phyloP scores from a whole-genome alignment of 2,329 filamentous ascomycete species.

The Verticillium albo-atrum region DNA sequence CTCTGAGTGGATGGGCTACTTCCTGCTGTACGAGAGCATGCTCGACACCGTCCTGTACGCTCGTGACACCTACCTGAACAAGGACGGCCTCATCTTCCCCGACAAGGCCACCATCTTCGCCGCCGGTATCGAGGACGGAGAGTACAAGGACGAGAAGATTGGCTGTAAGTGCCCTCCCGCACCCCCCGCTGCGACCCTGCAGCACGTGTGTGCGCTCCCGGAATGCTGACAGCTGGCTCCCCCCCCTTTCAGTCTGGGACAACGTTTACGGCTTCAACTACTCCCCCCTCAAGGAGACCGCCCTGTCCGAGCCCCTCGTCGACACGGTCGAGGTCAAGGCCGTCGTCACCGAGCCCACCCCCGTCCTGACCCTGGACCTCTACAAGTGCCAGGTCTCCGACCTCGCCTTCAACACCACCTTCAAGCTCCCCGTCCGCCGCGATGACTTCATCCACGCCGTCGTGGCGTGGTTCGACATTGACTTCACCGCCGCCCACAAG shows the following conservation, averaged over 20 bases:
- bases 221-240: background rate
- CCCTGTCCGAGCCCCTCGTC: slow-evolving; percentile 91
- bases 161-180: slow-evolving; percentile 67
- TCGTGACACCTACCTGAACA: slow-evolving; percentile 82
- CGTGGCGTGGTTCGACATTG: slow-evolving; percentile 98
- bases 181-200: too few relatives aligned
- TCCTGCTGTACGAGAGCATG: slow-evolving; percentile 98
- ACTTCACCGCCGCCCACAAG: slow-evolving; percentile 98
- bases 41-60: slow-evolving; percentile 96
- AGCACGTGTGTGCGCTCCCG: too few relatives aligned
- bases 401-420: slow-evolving; percentile 77
- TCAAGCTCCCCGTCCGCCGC: slow-evolving; percentile 71
- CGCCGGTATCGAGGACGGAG: slow-evolving; percentile 95
- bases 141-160: slow-evolving; percentile 99
- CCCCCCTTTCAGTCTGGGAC: slow-evolving; percentile 84
- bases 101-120: slow-evolving; percentile 98
- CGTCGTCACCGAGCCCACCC: slow-evolving; percentile 84
- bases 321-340: slow-evolving; percentile 98
- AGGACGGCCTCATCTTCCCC: slow-evolving; percentile 92
- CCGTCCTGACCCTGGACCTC: slow-evolving; percentile 84
- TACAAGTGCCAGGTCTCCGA: slow-evolving; percentile 84
- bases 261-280: slow-evolving; percentile 99
- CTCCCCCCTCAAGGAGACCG: slow-evolving; percentile 86
- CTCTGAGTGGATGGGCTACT: slow-evolving; percentile 99
- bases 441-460: slow-evolving; percentile 95